Base-by-base conservation (phyloP, 495 filamentous ascomycete genomes). In the Penicillium canariense region DNA sequence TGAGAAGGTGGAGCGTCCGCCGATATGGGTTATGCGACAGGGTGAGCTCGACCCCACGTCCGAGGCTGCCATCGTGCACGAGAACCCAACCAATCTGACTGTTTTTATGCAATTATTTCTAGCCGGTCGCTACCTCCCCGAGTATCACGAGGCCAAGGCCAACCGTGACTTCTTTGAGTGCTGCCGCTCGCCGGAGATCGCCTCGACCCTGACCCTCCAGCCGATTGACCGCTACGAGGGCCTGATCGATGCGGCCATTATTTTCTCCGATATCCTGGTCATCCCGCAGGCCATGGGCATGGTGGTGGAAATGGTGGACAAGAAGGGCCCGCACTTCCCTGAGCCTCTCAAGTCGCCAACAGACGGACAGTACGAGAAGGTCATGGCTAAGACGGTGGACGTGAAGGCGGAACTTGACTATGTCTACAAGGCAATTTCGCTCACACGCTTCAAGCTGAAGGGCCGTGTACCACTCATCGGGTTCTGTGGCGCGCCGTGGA, bases 21-120 rank as follows among this genome's bases (percentile, higher is more conserved):
- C 94, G 43, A 87, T 94, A 74, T 98, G 94, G 95, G 90, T 97
- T 64, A 97, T 98, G 94, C 88, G 94, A 72, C 94, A 97, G 84
- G 91, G 91, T 92, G 77, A 61, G 67, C 43, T 47, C 35, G 30
- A 38, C n/a, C 23, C 22, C 43, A 11, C 17, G 7, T 48, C 35
- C 18, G 6, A 39, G n/a, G 20, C 17, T 22, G 23, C 26, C 17
- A 31, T 34, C 45, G 14, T 32, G 26, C 26, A 4, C 9, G 26
- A 45, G 20, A 46, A 42, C 60, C 44, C 61, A 34, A 59, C 28
- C 14, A 14, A 14, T 14, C 14, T 34, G 31, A 9, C 31, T 34
- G 31, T 43, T 30, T 36, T 60, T 30, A 10, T 35, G 6, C 12
- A 12, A 6, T 32, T 32, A 12, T 47, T 12, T 31, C 3, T 38